phyloP scores from a whole-genome alignment of 495 filamentous ascomycete species.

The Aspergillus egyptiacus region DNA sequence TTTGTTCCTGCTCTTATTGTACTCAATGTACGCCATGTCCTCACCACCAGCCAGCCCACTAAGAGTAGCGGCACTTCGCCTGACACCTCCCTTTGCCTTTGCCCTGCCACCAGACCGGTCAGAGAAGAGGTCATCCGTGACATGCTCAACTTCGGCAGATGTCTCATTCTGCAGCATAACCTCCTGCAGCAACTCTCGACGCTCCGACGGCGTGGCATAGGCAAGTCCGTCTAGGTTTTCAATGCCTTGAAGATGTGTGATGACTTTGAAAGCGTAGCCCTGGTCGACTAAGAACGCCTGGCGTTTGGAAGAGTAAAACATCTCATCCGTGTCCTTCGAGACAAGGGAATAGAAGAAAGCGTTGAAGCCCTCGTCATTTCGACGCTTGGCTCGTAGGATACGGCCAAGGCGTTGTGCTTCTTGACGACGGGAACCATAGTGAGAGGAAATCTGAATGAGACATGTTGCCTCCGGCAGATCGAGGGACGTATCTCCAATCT shows the following conservation, averaged over 20 bases:
- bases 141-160: constrained; percentile 67
- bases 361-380: constrained; percentile 99
- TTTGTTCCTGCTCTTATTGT: constrained; percentile 68
- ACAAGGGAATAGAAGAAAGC: constrained; percentile 99
- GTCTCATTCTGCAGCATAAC: constrained; percentile 90
- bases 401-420: constrained; percentile 93
- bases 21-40: constrained; percentile 95
- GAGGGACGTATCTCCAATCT: constrained; percentile 96
- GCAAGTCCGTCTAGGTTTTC: constrained; percentile 75
- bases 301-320: constrained; percentile 96
- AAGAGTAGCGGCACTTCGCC: constrained; percentile 76
- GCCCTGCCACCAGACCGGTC: constrained; percentile 42
- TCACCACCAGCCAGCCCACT: constrained; percentile 82
- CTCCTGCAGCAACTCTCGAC: constrained; percentile 80
- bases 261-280: constrained; percentile 98
- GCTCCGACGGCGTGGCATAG: constrained; percentile 73
- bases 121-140: constrained; percentile 79
- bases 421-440: constrained; percentile 95
- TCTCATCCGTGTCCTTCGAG: constrained; percentile 94
- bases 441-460: constrained; percentile 95
- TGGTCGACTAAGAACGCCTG: constrained; percentile 98
- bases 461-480: constrained; percentile 96
- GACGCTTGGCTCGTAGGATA: constrained; percentile 90
- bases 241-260: constrained; percentile 90
- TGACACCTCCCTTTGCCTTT: constrained; percentile 48